Evolutionary conservation across 2,329 filamentous ascomycete species (phyloP), one percentile per base, ranked within the genome.

Genomic region (Grosmannia serpens): DNA sequence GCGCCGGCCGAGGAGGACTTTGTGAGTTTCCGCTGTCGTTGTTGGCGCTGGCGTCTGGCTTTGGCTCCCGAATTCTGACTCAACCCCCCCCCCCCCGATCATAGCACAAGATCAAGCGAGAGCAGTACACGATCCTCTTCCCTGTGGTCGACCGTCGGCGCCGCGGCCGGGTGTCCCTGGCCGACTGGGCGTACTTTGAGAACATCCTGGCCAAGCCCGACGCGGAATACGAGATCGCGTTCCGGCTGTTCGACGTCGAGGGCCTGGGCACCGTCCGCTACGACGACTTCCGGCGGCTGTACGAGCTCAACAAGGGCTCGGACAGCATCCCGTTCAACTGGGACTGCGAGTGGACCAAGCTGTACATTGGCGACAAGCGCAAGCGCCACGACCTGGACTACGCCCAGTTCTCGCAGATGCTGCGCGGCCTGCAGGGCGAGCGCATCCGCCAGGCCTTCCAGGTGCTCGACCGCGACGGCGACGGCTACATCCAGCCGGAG

Each of bases 201-300:
- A 95, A 95, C 76, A 82, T 99, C 63, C 85, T 99, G 60, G 80
- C 81, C 65, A 97, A 96, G 75, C 88, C 94, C 62, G 94, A 97
- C 69, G 94, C 94, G 71, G 94, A 99, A 76, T 99, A 99, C 75
- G 91, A 97, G 73, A 96, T 99, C 67, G 92, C 94, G 20, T 99
- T 97, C 76, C 89, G 94, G 67, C 82, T 99, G 58, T 99, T 99
- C 74, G 92, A 97, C 69, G 81, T 89, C 66, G 85, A 92, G 56
- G 83, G 88, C 62, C 88, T 84, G 24, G 94, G 94, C 61, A 82
- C 82, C 54, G 90, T 99, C 68, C 92, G 91, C 71, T 96, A 92
- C 69, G 88, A 95, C 46, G 84, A 91, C 67, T 91, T 99, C 74
- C 85, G 89, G 69, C 81, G 84, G 60, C 77, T 92, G 60, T 96